Percentiles rank a stretch among this genome's conserved stretches.
Conservation (phyloP, 768 basidiomycete genomes). For the Pleurotus platypus region DNA sequence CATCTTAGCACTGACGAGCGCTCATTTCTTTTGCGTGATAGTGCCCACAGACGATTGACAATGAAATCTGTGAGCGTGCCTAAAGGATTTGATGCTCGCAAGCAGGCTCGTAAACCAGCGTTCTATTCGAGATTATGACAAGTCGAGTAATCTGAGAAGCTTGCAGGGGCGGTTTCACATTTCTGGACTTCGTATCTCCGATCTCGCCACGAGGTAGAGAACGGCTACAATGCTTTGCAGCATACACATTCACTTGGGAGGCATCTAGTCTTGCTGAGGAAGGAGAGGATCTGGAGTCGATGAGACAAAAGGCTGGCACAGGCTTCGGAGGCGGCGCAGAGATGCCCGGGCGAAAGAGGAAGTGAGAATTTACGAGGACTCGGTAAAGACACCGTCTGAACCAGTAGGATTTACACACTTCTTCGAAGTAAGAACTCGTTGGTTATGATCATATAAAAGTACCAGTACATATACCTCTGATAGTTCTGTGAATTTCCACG, state of each 20-base stretch:
- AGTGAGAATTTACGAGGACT: conserved; percentile 25
- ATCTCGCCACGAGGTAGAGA: conserved; percentile 87
- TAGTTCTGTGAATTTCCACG: no score
- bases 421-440: no score
- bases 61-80: conserved; percentile 90
- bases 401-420: no score
- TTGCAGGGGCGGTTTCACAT: conserved; percentile 86
- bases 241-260: conserved; percentile 96
- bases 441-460: no score
- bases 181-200: conserved; percentile 95
- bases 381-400: no score
- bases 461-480: no score
- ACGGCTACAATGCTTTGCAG: conserved; percentile 78
- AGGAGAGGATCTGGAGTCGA: conserved; percentile 68
- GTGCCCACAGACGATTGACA: conserved; percentile 71
- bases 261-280: conserved; percentile 91
- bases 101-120: no score
- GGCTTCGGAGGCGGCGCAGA: conserved; percentile 70
- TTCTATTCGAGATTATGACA: no score
- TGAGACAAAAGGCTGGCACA: conserved; percentile 78
- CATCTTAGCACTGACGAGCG: conserved; percentile 7
- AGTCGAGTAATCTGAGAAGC: no score
- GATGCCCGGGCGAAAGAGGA: conserved; percentile 74
- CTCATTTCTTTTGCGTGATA: conserved; percentile 23
- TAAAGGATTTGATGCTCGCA: conserved; percentile 80